Conservation (phyloP, 148 eudicot species). For the Cornus florida region DNA sequence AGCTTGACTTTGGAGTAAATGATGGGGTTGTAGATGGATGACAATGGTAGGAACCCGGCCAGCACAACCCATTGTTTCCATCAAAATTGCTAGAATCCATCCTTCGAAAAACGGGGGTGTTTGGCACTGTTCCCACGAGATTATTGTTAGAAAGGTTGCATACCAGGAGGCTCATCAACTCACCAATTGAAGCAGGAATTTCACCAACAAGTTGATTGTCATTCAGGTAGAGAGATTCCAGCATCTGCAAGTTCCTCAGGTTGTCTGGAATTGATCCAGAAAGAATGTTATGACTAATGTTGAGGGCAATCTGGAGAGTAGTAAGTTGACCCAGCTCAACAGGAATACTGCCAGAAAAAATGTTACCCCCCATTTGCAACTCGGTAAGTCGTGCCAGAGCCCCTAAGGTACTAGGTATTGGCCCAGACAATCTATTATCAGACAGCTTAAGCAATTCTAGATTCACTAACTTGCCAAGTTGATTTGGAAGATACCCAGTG, state of each 20-base stretch:
- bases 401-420: slow-evolving; percentile 63
- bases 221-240: slow-evolving; percentile 65
- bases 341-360: slow-evolving; percentile 71
- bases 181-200: slow-evolving; percentile 65
- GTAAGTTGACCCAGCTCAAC: slow-evolving; percentile 56
- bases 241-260: slow-evolving; percentile 73
- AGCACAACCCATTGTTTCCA: slow-evolving; percentile 67
- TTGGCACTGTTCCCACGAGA: slow-evolving; percentile 67
- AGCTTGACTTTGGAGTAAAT: slow-evolving; percentile 21
- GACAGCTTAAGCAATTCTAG: slow-evolving; percentile 82
- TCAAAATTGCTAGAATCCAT: slow-evolving; percentile 57
- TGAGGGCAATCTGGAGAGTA: slow-evolving; percentile 78
- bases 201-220: slow-evolving; percentile 72
- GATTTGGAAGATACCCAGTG: slow-evolving; percentile 52
- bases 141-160: slow-evolving; percentile 80
- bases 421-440: slow-evolving; percentile 64
- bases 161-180: slow-evolving; percentile 62
- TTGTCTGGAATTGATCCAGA: slow-evolving; percentile 66
- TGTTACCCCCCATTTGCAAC: slow-evolving; percentile 89
- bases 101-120: slow-evolving; percentile 49
- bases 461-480: slow-evolving; percentile 61
- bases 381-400: slow-evolving; percentile 60
- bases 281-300: slow-evolving; percentile 72
- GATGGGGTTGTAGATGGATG: slow-evolving; percentile 23
- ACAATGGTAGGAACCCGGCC: slow-evolving; percentile 23